phyloP scores from a whole-genome alignment of 306 rosid species.

The Vigna nakashimae region DNA sequence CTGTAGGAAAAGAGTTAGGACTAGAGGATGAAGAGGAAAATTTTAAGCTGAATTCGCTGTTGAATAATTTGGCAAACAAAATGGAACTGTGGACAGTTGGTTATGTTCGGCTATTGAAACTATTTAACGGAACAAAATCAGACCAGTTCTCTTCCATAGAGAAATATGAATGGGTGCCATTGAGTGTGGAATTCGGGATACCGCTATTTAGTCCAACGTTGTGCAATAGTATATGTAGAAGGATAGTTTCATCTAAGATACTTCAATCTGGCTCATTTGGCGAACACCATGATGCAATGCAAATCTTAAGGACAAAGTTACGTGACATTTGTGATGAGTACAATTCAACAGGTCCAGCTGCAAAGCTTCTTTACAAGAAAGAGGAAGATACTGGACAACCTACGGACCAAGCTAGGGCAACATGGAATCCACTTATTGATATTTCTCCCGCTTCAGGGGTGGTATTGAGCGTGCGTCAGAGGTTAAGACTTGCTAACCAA shows the following conservation, averaged over 20 bases:
- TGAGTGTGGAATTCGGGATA: conserved; percentile 91
- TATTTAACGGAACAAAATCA: conserved; percentile 64
- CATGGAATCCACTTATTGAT: conserved; percentile 83
- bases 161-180: conserved; percentile 91
- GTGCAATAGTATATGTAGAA: conserved; percentile 76
- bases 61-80: conserved; percentile 68
- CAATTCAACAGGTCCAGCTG: conserved; percentile 85
- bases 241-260: conserved; percentile 79
- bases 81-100: conserved; percentile 85
- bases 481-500: conserved; percentile 77
- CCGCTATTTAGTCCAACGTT: conserved; percentile 88
- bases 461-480: conserved; percentile 59
- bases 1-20: conserved; percentile 72
- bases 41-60: conserved; percentile 64
- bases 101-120: conserved; percentile 81
- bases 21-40: conserved; percentile 65
- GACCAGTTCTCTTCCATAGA: conserved; percentile 56
- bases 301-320: conserved; percentile 77
- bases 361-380: conserved; percentile 88
- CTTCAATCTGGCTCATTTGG: conserved; percentile 77
- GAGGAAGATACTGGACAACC: conserved; percentile 62
- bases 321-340: conserved; percentile 81
- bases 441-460: conserved; percentile 90
- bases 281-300: conserved; percentile 89
- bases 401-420: conserved; percentile 85